Conservation (phyloP, 208 protist genomes). For the Leishmania martiniquensis region DNA sequence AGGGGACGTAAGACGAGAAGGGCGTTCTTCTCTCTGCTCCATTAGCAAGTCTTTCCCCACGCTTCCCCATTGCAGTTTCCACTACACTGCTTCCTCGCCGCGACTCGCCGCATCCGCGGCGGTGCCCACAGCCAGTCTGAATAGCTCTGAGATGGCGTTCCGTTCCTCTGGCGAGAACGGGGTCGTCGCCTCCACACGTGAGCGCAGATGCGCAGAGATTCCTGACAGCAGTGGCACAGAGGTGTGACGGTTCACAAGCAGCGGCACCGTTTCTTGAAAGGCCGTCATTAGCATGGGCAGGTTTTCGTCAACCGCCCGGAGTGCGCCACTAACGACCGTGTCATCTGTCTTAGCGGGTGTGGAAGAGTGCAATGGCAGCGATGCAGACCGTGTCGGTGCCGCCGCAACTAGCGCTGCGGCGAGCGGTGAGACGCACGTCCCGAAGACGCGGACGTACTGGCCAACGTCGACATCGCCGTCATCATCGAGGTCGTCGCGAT, state of each 20-base stretch:
- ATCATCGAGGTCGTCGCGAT: not conserved
- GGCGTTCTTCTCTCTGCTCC: not conserved
- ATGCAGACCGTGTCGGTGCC: slow-evolving; percentile 6
- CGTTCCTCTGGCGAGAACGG: slow-evolving; percentile 20
- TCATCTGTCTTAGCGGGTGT: not conserved
- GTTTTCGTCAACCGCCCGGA: slow-evolving; percentile 13
- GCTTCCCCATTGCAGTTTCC: too few relatives aligned
- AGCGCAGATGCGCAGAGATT: slow-evolving; percentile 17
- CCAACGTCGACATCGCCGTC: slow-evolving; percentile 2
- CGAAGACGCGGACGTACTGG: slow-evolving; percentile 11
- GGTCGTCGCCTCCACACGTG: slow-evolving; percentile 4
- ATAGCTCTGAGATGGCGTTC: slow-evolving; percentile 2
- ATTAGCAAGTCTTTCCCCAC: not conserved
- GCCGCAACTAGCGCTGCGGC: slow-evolving; percentile 11
- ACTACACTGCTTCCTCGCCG: slow-evolving; percentile 1
- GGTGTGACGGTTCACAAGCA: slow-evolving; percentile 18
- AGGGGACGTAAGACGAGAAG: not conserved
- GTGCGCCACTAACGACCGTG: not conserved
- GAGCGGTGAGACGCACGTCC: slow-evolving; percentile 22
- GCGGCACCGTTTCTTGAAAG: slow-evolving; percentile 27
- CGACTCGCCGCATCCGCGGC: not conserved
- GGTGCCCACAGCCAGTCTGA: slow-evolving; percentile 10
- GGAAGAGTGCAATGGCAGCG: not conserved
- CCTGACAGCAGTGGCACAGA: slow-evolving; percentile 3
- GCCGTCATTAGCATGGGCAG: slow-evolving; percentile 26